Conservation (phyloP, 768 basidiomycete genomes). For the Grammothele lineata region DNA sequence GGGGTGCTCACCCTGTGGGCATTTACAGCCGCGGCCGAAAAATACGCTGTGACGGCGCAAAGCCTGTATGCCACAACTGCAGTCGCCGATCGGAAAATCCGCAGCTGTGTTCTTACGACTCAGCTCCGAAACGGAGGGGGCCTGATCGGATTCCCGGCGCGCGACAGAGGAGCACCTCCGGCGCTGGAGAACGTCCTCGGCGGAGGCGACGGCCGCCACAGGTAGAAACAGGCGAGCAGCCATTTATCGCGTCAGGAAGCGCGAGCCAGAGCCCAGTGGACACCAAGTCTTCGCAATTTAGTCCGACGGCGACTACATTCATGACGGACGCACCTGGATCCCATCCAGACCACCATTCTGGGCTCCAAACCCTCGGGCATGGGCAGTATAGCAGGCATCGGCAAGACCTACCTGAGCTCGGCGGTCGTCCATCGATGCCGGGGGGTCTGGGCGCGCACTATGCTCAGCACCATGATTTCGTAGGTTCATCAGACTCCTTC, state of each 20-base stretch:
- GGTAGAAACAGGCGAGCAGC: neutral
- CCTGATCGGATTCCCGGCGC: slow-evolving; percentile 80
- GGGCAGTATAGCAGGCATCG: slow-evolving; percentile 11
- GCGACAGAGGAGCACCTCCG: slow-evolving; percentile 54
- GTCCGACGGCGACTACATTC: slow-evolving; percentile 4
- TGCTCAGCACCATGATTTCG: slow-evolving; percentile 11
- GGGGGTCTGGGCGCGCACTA: slow-evolving; percentile 9
- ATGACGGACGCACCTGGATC: neutral
- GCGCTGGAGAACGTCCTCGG: slow-evolving; percentile 20
- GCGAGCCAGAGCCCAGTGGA: slow-evolving; percentile 11
- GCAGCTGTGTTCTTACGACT: slow-evolving; percentile 60
- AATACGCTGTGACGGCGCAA: slow-evolving; percentile 79
- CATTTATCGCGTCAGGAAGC: slow-evolving; percentile 6
- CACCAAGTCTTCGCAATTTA: slow-evolving; percentile 4
- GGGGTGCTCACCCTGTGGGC: no score
- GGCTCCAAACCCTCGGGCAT: slow-evolving; percentile 1
- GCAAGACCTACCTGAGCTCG: slow-evolving; percentile 2
- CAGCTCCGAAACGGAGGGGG: slow-evolving; percentile 71
- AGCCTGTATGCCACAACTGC: slow-evolving; percentile 74
- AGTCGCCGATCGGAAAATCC: slow-evolving; percentile 38
- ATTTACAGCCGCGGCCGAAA: slow-evolving; percentile 63
- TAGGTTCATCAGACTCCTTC: slow-evolving; percentile 17
- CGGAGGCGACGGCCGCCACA: slow-evolving; percentile 16
- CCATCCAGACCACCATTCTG: slow-evolving; percentile 7
- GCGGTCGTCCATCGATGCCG: neutral